phyloP scores from a whole-genome alignment of 2,329 filamentous ascomycete genomes.

The Huntiella decipiens region DNA sequence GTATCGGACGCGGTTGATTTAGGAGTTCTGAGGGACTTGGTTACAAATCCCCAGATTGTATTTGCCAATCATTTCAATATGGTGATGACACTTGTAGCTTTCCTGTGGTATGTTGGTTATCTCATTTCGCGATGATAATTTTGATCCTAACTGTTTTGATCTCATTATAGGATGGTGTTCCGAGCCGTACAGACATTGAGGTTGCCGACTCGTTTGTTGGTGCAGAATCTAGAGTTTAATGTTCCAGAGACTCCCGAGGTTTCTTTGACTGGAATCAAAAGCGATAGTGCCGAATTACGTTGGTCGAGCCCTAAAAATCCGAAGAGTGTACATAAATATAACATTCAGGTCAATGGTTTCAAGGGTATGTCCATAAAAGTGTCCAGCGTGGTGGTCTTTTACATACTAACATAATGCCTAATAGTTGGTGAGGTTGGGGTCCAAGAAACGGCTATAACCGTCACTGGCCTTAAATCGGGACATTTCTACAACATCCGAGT shows the following conservation, averaged over 20 bases:
- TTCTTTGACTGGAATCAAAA: constrained; percentile 72
- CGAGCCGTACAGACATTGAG: constrained; percentile 76
- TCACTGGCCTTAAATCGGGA: constrained; percentile 68
- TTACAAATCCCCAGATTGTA: constrained; percentile 9
- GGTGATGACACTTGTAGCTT: constrained; percentile 10
- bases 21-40: neutral
- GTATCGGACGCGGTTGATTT: constrained; percentile 7
- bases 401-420: neutral
- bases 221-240: constrained; percentile 80
- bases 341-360: constrained; percentile 84
- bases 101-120: constrained; percentile 10
- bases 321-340: constrained; percentile 61
- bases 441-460: constrained; percentile 58
- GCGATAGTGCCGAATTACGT: constrained; percentile 72
- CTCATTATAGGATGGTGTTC: constrained; percentile 50
- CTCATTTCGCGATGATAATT: neutral
- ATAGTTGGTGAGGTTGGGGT: constrained; percentile 66
- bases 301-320: constrained; percentile 59
- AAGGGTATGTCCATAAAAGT: constrained; percentile 41
- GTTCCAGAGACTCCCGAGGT: constrained; percentile 80
- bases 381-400: neutral
- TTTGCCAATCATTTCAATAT: constrained; percentile 12
- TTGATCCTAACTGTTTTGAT: neutral
- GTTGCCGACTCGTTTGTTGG: constrained; percentile 79
- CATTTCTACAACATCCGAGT: constrained; percentile 89